Evolutionary conservation across 345 rosid genomes (phyloP).

Genomic region (Cochlearia excelsa): DNA sequence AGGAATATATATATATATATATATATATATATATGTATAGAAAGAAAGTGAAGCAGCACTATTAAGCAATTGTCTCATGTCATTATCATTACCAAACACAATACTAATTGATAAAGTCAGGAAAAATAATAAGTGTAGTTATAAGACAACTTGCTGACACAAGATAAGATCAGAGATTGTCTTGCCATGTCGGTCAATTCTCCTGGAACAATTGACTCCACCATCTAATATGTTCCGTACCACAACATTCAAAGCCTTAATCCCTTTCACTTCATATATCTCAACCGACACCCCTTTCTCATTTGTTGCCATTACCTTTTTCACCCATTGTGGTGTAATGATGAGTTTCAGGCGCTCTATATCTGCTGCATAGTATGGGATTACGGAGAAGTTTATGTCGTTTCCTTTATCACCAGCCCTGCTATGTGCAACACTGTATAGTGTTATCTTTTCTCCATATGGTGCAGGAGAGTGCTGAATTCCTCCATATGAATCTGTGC

Average conservation of each 20-base stretch:
- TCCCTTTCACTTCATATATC: conserved; percentile 68
- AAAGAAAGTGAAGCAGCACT: too few species aligned
- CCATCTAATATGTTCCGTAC: conserved; percentile 81
- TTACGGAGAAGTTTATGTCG: conserved; percentile 73
- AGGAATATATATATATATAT: too few species aligned
- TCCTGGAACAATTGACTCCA: conserved; percentile 87
- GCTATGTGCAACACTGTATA: conserved; percentile 68
- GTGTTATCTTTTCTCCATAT: conserved; percentile 52
- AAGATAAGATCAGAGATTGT: conserved; percentile 72
- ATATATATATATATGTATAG: too few species aligned
- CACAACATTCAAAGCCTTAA: conserved; percentile 67
- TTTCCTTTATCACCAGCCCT: conserved; percentile 89
- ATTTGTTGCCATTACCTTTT: conserved; percentile 50
- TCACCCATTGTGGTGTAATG: conserved; percentile 73
- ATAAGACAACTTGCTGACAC: conserved; percentile 58
- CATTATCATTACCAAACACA: too few species aligned
- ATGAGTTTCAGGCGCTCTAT: conserved; percentile 54
- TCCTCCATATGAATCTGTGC: conserved; percentile 10
- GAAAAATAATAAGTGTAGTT: conserved; percentile 9
- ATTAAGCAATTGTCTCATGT: too few species aligned
- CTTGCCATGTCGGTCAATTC: conserved; percentile 88
- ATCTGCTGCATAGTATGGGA: conserved; percentile 65
- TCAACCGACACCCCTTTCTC: conserved; percentile 54
- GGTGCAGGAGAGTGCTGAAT: conserved; percentile 48
- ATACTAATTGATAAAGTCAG: too few species aligned